Base-by-base conservation (phyloP, 176 grass and related monocot species). In the Paspalum notatum region DNA sequence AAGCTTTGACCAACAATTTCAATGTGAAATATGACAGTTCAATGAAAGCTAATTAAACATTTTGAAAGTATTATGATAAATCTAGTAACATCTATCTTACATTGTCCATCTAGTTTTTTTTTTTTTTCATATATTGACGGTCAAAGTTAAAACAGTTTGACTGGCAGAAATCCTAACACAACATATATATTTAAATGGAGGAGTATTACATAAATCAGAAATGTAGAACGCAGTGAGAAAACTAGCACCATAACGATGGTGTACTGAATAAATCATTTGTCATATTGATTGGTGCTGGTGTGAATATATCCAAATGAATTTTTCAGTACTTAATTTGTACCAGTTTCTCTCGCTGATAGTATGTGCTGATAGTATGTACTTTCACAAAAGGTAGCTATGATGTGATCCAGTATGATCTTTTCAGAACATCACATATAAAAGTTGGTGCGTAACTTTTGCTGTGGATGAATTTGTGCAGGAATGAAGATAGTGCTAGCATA, bases 401-500 rank as follows among this genome's bases (percentile, higher is more conserved):
- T 25, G 49, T 55, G 16, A 67, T 50, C 21, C 3, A 37, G 7
- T 66, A 61, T 51, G 78, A 20, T 75, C 17, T 71, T 82, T 72
- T 54, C 44, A 67, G 42, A 81, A 75, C 41, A 11, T 26, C 65
- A 72, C 56, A 5, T 44, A 39, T 42, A 67, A 32, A 45, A 7
- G n/a, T 66, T 82, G 66, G 52, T 82, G 65, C 18, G 8, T 70
- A 26, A 82, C 51, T 73, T 45, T 53, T 72, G 58, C 32, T 47
- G 32, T 58, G 27, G 56, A 61, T 78, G 57, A 58, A 82, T 78
- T 90, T 82, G 24, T 21, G 72, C 79, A 90, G 83, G 88, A 86
- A 78, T 68, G 60, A 86, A 82, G 79, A 74, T 68, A 80, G 63
- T 78, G 47, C 67, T 79, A 66, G 59, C 73, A 74, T 86, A 77